Evolutionary conservation across 805 yeast genomes (phyloP).

Genomic region (Teunomyces gatunensis): DNA sequence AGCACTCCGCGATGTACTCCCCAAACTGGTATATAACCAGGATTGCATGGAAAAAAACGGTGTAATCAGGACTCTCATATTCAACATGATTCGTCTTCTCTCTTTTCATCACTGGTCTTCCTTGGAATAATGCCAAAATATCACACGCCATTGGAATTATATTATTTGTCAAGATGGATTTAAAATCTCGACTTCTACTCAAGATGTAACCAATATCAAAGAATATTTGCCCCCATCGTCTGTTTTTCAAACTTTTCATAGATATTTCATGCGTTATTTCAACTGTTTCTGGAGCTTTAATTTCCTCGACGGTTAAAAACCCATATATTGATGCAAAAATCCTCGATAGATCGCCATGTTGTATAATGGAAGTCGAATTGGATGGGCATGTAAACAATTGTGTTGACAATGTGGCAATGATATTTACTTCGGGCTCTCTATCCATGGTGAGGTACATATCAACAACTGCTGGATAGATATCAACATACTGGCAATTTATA

Average conservation of each 20-base stretch:
- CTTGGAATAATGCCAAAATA: conserved; percentile 68
- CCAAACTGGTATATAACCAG: conserved; percentile 65
- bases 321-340: conserved; percentile 63
- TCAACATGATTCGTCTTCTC: conserved; percentile 83
- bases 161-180: conserved; percentile 41
- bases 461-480: conserved; percentile 71
- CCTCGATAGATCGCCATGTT: conserved; percentile 62
- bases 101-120: conserved; percentile 69
- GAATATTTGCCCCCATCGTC: conserved; percentile 76
- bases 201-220: conserved; percentile 77
- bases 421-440: conserved; percentile 83
- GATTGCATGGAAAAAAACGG: conserved; percentile 63
- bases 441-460: conserved; percentile 72
- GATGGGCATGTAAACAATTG: conserved; percentile 91
- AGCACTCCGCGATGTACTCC: conserved; percentile 50
- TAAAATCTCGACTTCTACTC: conserved; percentile 61
- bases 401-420: conserved; percentile 69
- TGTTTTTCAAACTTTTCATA: conserved; percentile 54
- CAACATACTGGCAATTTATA: conserved; percentile 78
- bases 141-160: conserved; percentile 63
- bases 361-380: conserved; percentile 60
- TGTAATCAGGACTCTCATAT: conserved; percentile 84
- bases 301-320: conserved; percentile 54
- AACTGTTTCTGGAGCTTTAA: conserved; percentile 43
- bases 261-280: conserved; percentile 35